Base-by-base conservation (phyloP, 1,284 basidiomycete species). In the Ganoderma multipileum region DNA sequence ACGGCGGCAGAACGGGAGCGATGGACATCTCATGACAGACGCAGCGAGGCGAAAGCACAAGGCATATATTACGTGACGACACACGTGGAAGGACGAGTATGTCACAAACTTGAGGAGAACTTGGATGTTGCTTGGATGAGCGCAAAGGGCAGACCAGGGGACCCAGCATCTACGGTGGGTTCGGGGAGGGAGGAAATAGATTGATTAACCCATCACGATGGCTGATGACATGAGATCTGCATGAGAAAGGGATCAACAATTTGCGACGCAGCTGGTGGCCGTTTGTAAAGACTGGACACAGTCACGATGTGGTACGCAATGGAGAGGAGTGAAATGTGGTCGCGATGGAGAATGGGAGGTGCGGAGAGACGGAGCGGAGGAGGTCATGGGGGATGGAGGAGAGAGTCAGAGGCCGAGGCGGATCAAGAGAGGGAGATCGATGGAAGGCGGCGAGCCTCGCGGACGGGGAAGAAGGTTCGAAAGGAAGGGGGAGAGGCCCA, bases 361-460 rank as follows among this genome's bases (percentile, higher is more conserved):
- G 42, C 26, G n/a, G 58, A 55, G 55, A 44, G 57, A 62, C 64
- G 59, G 64, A 66, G 44, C 57, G 57, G 64, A 59, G 64, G 57
- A 18, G 64, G 60, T 61, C 60, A 66, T 57, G 65, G 60, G 65
- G 50, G 20, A 11, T 26, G 57, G 64, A 18, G 59, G 12, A 30
- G 16, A 28, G 38, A n/a, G 41, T 42, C 23, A 52, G 47, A 52
- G 47, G 47, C 47, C 23, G 47, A 52, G 42, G 60, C 71, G 71
- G 68, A 71, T 69, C 71, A 71, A 67, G 41, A 63, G 61, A 63
- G 64, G 54, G 65, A 66, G 71, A 71, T 71, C 67, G 70, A 71
- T 71, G 67, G 42, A 47, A 28, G 66, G 67, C 50, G 65, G 65
- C 62, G 66, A 57, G 70, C 67, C 65, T 68, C 65, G 68, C 42